These are phyloP conservation scores for Pythium pyrilobum DNA, from an alignment of 352 stramenopile genomes.

Conservation along the genomic window DNA sequence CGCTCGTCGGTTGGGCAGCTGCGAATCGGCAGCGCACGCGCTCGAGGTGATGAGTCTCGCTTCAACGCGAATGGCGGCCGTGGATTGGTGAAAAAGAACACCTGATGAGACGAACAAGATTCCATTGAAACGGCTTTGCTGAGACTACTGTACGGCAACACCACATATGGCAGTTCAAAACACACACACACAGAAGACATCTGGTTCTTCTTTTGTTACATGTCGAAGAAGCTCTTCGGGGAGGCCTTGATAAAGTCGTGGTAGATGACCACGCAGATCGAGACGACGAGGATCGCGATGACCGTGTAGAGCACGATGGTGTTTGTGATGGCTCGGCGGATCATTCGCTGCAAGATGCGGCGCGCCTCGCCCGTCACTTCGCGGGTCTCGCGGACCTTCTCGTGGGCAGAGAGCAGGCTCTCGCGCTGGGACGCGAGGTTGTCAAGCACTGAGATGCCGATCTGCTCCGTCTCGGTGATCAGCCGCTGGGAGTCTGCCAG, in stretches of 20 bases:
- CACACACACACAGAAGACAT: neutral
- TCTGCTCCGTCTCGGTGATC: conserved; percentile 25
- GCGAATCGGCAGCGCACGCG: too few relatives aligned
- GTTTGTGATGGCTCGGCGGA: conserved; percentile 71
- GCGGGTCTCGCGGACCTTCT: conserved; percentile 74
- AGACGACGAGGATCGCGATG: conserved; percentile 56
- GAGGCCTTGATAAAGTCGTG: conserved; percentile 59
- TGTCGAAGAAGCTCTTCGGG: conserved; percentile 12
- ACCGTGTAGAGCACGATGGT: conserved; percentile 75
- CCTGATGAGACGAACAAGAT: too few relatives aligned
- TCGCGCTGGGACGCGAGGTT: conserved; percentile 66
- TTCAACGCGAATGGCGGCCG: too few relatives aligned
- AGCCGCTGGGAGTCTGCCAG: conserved; percentile 28
- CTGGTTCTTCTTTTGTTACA: too few relatives aligned
- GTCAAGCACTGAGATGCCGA: conserved; percentile 62
- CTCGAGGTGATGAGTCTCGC: too few relatives aligned
- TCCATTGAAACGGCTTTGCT: too few relatives aligned
- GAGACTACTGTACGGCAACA: too few relatives aligned
- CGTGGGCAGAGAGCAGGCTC: conserved; percentile 55
- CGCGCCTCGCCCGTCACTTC: conserved; percentile 60
- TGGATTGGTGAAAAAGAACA: too few relatives aligned
- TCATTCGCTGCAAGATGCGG: conserved; percentile 70
- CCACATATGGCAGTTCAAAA: conserved; percentile 1
- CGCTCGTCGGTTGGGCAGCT: too few relatives aligned
- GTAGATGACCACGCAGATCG: conserved; percentile 75